phyloP scores from a whole-genome alignment of 2,329 filamentous ascomycete species.

The Calonectria multiphialidica region DNA sequence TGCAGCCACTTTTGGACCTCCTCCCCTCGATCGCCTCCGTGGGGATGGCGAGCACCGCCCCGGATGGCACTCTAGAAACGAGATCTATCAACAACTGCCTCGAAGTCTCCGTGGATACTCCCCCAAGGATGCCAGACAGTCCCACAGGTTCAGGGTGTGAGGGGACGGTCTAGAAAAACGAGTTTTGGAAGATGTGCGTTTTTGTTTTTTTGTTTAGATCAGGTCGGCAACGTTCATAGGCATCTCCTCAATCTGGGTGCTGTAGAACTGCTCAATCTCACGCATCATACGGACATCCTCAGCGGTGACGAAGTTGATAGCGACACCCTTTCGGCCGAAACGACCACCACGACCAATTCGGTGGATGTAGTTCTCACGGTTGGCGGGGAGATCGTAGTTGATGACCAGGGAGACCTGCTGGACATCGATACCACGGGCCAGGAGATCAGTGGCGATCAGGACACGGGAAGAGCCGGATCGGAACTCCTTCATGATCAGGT shows the following conservation, averaged over 20 bases:
- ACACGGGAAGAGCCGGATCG: slow-evolving; percentile 98
- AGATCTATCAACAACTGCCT: slow-evolving; percentile 56
- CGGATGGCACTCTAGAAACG: slow-evolving; percentile 52
- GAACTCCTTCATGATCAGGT: slow-evolving; percentile 99
- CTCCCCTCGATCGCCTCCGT: slow-evolving; percentile 46
- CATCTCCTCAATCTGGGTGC: slow-evolving; percentile 99
- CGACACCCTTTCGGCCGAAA: slow-evolving; percentile 99
- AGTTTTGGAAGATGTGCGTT: slow-evolving; percentile 37
- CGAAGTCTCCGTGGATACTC: slow-evolving; percentile 48
- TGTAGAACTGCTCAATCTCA: slow-evolving; percentile 99
- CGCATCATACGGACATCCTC: slow-evolving; percentile 99
- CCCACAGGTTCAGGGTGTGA: slow-evolving; percentile 35
- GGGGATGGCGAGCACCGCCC: slow-evolving; percentile 43
- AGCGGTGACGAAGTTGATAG: slow-evolving; percentile 99
- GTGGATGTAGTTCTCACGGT: slow-evolving; percentile 99
- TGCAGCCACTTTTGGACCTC: slow-evolving; percentile 49
- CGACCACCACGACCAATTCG: slow-evolving; percentile 99
- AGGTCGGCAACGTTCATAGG: slow-evolving; percentile 91
- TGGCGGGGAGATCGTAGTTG: slow-evolving; percentile 99
- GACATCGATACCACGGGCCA: slow-evolving; percentile 99
- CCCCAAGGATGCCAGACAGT: slow-evolving; percentile 46
- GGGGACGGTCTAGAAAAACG: slow-evolving; percentile 39
- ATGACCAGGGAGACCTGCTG: slow-evolving; percentile 99
- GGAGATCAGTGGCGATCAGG: slow-evolving; percentile 95
- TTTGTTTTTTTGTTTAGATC: slow-evolving; percentile 66